Conservation (phyloP, 2,329 filamentous ascomycete species). For the Septoria petroselini region DNA sequence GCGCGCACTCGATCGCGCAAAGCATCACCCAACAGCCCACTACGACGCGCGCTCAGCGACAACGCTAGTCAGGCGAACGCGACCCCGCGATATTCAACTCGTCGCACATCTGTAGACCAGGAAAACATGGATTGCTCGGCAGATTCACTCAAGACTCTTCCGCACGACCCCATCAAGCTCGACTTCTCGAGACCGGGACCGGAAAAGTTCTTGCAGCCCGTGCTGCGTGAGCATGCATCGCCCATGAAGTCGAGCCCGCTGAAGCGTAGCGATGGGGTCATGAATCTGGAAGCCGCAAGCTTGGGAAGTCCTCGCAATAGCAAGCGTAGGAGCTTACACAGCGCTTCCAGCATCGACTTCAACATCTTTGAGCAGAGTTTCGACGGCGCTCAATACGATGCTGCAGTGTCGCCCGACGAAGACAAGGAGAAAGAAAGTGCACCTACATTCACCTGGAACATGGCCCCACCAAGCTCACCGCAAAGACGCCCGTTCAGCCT, state of each 20-base stretch:
- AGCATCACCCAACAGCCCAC: slow-evolving; percentile 75
- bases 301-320: slow-evolving; percentile 86
- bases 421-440: slow-evolving; percentile 34
- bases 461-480: slow-evolving; percentile 34
- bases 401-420: slow-evolving; percentile 24
- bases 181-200: slow-evolving; percentile 48
- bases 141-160: slow-evolving; percentile 24
- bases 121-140: slow-evolving; percentile 36
- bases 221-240: slow-evolving; percentile 48
- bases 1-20: slow-evolving; percentile 55
- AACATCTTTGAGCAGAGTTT: slow-evolving; percentile 70
- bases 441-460: slow-evolving; percentile 40
- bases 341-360: slow-evolving; percentile 62
- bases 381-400: slow-evolving; percentile 32
- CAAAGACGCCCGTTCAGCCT: slow-evolving; percentile 46
- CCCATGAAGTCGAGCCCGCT: slow-evolving; percentile 72
- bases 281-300: slow-evolving; percentile 77
- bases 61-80: slow-evolving; percentile 70
- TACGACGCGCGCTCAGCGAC: slow-evolving; percentile 71
- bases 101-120: slow-evolving; percentile 46
- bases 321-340: slow-evolving; percentile 76
- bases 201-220: slow-evolving; percentile 46
- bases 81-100: slow-evolving; percentile 49
- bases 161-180: slow-evolving; percentile 48
- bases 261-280: slow-evolving; percentile 85